Evolutionary conservation across 1,284 basidiomycete genomes (phyloP), one percentile per base, ranked within the genome.

Genomic region (Gymnopus androsaceus): DNA sequence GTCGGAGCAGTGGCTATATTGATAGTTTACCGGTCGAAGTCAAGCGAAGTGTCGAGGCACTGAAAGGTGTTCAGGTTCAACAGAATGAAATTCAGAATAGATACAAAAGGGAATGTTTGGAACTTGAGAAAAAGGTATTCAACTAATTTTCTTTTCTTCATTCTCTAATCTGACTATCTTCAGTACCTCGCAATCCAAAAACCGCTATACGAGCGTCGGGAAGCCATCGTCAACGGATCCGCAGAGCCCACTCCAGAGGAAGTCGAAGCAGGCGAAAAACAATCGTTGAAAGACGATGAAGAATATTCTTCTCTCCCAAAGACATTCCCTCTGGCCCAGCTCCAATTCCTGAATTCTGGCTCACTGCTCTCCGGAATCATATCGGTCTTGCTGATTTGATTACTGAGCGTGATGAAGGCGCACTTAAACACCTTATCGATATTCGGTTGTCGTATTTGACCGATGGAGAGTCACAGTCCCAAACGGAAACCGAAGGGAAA

Each of bases 331-430:
- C 72, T 64, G 69, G 68, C 65, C 67, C 61, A 1, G 62, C 75
- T 3, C 89, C 90, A 62, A 94, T 99, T 67, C 93, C 95, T 59
- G 90, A 97, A 69, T 98, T 98, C 81, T 99, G 96, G 96, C 87
- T 98, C 65, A 98, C 96, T 1, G 94, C 94, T 1, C 83, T 98
- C 61, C 88, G 92, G 66, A 98, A 97, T 75, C 94, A 98, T 72
- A 74, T 90, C 58, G 92, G 86, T 51, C 82, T 98, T 54, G 82
- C 84, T 46, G 94, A 95, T 55, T 80, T 95, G 68, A 95, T 98
- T 78, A 97, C 93, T 33, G 95, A 98, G 68, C 87, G 89, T 54
- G 96, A 98, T 71, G 92, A 89, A 61, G 87, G 77, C 56, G 92
- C 86, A 8, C 78, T 88, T 65, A 85, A 87, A 72, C 71, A 77